A percentile compares a stretch with the other conserved stretches of the same genome.
Conservation (phyloP, 148 eudicot genomes). For the Gaultheria prostrata region DNA sequence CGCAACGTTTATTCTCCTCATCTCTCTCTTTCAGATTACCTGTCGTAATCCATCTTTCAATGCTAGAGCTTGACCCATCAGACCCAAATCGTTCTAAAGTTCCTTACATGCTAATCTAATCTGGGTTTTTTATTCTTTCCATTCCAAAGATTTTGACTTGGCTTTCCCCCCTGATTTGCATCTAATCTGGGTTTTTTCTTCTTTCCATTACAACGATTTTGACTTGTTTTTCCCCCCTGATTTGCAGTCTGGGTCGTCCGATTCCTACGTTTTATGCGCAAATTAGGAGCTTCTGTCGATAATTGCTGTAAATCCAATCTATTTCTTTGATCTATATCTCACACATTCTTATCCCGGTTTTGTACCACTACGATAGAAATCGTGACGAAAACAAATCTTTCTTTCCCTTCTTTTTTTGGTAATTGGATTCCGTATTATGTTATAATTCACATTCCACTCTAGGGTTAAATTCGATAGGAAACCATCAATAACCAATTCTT, state of each 20-base stretch:
- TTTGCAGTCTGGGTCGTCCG: background rate
- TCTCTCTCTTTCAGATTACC: background rate
- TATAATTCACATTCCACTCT: background rate
- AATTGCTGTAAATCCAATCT: background rate
- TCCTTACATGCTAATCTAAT: background rate
- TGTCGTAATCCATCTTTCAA: background rate
- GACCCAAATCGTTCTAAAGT: background rate
- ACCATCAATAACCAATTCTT: background rate
- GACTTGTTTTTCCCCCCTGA: background rate
- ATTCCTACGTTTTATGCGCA: background rate
- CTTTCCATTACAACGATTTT: background rate
- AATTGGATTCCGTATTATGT: background rate
- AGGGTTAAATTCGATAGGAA: conserved; percentile 7
- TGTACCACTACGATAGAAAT: background rate
- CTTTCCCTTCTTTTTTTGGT: background rate
- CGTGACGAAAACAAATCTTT: background rate
- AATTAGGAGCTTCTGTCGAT: background rate
- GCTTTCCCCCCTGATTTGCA: too few relatives aligned
- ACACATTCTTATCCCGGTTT: background rate
- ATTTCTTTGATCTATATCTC: background rate
- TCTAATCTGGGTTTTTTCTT: background rate
- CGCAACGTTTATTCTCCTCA: too few relatives aligned
- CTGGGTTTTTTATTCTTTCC: too few relatives aligned
- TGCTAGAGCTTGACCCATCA: background rate
- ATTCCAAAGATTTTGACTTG: too few relatives aligned